Base-by-base conservation (phyloP, 495 filamentous ascomycete species). In the Trichoderma parareesei region DNA sequence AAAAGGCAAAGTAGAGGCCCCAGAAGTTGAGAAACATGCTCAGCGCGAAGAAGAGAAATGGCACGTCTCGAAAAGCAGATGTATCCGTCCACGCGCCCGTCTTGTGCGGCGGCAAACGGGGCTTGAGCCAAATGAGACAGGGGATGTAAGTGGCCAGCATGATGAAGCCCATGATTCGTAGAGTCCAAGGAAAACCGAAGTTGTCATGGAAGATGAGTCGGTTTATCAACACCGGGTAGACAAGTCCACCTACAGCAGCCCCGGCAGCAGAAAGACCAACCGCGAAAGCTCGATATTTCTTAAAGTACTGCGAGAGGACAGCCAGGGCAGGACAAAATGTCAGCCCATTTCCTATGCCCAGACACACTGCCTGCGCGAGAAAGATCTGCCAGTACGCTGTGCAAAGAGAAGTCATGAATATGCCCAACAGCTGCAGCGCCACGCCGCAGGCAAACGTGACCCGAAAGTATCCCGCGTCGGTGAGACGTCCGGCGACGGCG, bases 341-440 rank as follows among this genome's bases (percentile, higher is more conserved):
- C 1, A 90, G 76, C 0, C 90, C 89, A 66, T 82, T 83, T 2
- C 86, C 88, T 16, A 93, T 69, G 0, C 90, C 90, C 46, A 79
- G 78, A 8, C 83, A 82, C 14, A 92, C 63, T 5, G 88, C 89
- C 68, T 94, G 90, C 0, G 89, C 80, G 1, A 94, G 81, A 66
- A 94, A 84, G 0, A 93, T 71, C 64, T 93, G 90, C 84, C 85
- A 93, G 71, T 87, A 88, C 57, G 81, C 67, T 7, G 80, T 87
- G 60, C 83, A 83, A 14, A 90, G 71, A 14, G 84, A 87, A 2
- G 87, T 86, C 79, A 86, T 84, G 75, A 94, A 91, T 63, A 92
- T 82, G 37, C 86, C 84, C 20, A 91, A 71, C 1, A 87, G 64
- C 60, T 81, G 76, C 38, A 90, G 65, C 4, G 82, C 5, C 5